A percentile compares a stretch with the other conserved stretches of the same genome.
These are phyloP conservation scores for Neopestalotiopsis rosae DNA, from an alignment of 2,329 filamentous ascomycete genomes.

Conservation along the genomic window DNA sequence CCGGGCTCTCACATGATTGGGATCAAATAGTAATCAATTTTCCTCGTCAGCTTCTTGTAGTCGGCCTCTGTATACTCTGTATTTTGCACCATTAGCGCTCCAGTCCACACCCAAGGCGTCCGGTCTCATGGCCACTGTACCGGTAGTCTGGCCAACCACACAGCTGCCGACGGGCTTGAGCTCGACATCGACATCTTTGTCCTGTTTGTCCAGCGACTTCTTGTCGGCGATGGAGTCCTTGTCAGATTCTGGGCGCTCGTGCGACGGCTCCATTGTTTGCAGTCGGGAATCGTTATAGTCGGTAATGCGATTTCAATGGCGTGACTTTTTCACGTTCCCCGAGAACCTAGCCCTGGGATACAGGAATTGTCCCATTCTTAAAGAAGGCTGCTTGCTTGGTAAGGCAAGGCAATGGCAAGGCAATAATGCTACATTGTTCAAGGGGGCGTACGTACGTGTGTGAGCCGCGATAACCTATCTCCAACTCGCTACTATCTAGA, in stretches of 20 bases:
- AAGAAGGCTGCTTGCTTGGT: background rate
- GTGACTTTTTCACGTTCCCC: background rate
- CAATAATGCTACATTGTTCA: background rate
- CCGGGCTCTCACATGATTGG: conserved; percentile 33
- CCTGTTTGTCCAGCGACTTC: background rate
- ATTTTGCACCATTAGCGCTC: background rate
- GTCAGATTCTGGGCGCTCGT: background rate
- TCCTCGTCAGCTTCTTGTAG: conserved; percentile 34
- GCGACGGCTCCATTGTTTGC: background rate
- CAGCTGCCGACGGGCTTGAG: background rate
- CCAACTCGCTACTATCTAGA: background rate
- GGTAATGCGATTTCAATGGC: background rate
- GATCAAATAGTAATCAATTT: conserved; percentile 36
- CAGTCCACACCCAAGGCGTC: background rate
- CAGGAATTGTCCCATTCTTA: background rate
- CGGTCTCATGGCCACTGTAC: background rate
- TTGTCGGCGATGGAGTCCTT: background rate
- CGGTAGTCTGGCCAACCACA: background rate
- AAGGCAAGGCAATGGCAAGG: too few species aligned
- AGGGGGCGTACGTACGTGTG: background rate
- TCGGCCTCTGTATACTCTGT: conserved; percentile 25
- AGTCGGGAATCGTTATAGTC: background rate
- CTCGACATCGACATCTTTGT: background rate
- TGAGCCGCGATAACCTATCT: background rate
- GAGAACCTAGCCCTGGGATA: background rate